Evolutionary conservation across 2,329 filamentous ascomycete species (phyloP).

Genomic region (Ascochyta viciae-villosae): DNA sequence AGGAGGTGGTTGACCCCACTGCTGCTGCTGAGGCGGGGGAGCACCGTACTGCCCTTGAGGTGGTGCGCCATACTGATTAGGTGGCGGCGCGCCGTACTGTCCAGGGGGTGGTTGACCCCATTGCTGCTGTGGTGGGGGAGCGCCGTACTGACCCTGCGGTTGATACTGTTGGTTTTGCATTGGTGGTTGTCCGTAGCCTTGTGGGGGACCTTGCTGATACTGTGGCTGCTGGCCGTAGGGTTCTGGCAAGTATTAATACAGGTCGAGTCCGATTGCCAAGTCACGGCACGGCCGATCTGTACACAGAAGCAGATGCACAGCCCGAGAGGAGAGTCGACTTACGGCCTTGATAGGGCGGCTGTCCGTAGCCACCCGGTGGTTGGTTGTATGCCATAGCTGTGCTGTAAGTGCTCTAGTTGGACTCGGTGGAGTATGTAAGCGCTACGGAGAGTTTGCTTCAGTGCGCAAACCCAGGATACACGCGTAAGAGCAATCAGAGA

Average conservation of each 20-base stretch:
- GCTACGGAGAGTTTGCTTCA: background rate
- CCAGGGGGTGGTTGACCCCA: constrained; percentile 32
- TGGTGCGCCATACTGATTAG: constrained; percentile 36
- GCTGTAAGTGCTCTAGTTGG: constrained; percentile 1
- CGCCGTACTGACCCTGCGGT: constrained; percentile 41
- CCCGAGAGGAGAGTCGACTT: constrained; percentile 29
- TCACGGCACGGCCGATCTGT: constrained; percentile 9
- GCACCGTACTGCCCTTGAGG: constrained; percentile 36
- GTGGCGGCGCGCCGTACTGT: constrained; percentile 49
- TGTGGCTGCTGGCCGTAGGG: constrained; percentile 30
- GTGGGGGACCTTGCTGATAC: constrained; percentile 29
- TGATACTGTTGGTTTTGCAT: constrained; percentile 42
- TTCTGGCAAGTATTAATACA: constrained; percentile 37
- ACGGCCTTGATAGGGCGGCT: constrained; percentile 39
- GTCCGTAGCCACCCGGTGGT: constrained; percentile 37
- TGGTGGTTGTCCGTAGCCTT: constrained; percentile 42
- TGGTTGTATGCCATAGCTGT: constrained; percentile 30
- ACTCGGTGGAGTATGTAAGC: constrained; percentile 9
- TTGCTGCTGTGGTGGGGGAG: constrained; percentile 43
- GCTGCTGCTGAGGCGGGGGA: constrained; percentile 34
- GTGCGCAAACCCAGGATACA: background rate
- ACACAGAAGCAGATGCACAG: constrained; percentile 6
- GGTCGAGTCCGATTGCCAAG: constrained; percentile 14
- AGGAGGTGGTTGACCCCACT: constrained; percentile 27
- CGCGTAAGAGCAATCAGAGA: background rate